phyloP scores from a whole-genome alignment of 352 stramenopile species.

The Pythium grandisporangium region DNA sequence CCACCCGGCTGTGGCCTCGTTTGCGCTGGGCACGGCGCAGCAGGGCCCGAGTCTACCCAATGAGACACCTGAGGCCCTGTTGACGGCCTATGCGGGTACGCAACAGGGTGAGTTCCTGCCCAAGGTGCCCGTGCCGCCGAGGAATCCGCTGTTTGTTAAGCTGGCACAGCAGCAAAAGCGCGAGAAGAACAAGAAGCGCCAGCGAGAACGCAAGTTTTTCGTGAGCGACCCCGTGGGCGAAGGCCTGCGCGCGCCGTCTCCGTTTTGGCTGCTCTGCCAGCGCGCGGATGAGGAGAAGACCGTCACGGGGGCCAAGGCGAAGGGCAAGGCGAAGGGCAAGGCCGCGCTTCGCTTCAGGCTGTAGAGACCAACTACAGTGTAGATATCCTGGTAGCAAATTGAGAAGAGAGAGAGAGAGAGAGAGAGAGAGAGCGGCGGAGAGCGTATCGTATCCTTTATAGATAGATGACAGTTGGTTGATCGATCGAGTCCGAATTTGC shows the following conservation, averaged over 20 bases:
- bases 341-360: too few relatives aligned
- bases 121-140: slow-evolving; percentile 43
- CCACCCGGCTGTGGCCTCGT: slow-evolving; percentile 71
- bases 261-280: slow-evolving; percentile 27
- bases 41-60: slow-evolving; percentile 52
- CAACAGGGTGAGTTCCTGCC: slow-evolving; percentile 36
- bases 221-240: slow-evolving; percentile 44
- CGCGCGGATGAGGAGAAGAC: slow-evolving; percentile 15
- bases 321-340: too few relatives aligned
- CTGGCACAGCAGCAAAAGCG: slow-evolving; percentile 33
- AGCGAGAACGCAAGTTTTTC: slow-evolving; percentile 59
- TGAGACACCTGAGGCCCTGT: slow-evolving; percentile 49
- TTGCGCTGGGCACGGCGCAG: slow-evolving; percentile 51
- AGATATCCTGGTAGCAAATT: too few relatives aligned
- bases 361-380: slow-evolving; percentile 4
- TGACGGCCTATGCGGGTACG: slow-evolving; percentile 51
- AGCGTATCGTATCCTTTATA: too few relatives aligned
- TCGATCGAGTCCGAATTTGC: too few relatives aligned
- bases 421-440: too few relatives aligned
- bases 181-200: slow-evolving; percentile 46
- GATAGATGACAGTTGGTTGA: too few relatives aligned
- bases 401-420: too few relatives aligned
- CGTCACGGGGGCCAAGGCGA: too few relatives aligned
- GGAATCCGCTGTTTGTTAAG: slow-evolving; percentile 68
- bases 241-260: slow-evolving; percentile 11